phyloP scores from a whole-genome alignment of 441 rosid species.

The Breynia disticha region DNA sequence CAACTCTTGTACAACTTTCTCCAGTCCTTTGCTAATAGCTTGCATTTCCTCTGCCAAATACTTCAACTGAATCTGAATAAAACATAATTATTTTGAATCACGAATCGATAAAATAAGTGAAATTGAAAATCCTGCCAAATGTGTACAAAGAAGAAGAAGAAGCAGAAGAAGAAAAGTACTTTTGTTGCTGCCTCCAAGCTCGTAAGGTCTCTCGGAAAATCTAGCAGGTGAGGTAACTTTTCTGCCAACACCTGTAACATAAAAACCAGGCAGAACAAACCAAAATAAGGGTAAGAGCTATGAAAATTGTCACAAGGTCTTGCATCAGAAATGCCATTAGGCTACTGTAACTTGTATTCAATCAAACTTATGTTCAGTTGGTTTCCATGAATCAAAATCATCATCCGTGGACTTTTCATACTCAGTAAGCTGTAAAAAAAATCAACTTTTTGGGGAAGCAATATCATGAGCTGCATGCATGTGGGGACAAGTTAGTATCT shows the following conservation, averaged over 20 bases:
- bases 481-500: no score
- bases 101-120: background rate
- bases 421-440: no score
- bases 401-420: no score
- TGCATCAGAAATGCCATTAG: no score
- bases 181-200: conserved; percentile 69
- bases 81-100: conserved; percentile 5
- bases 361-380: no score
- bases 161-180: conserved; percentile 26
- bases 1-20: conserved; percentile 82
- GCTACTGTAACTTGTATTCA: no score
- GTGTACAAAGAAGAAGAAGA: background rate
- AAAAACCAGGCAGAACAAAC: background rate
- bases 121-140: background rate
- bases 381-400: no score
- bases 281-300: background rate
- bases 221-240: conserved; percentile 68
- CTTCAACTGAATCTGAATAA: conserved; percentile 74
- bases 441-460: no score
- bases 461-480: no score
- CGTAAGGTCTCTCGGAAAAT: conserved; percentile 57
- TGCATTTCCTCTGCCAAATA: conserved; percentile 96
- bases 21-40: conserved; percentile 89
- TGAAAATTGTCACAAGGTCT: background rate
- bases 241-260: conserved; percentile 61